Evolutionary conservation across 176 grass and related monocot genomes (phyloP).

Genomic region (Saccharum spontaneum): DNA sequence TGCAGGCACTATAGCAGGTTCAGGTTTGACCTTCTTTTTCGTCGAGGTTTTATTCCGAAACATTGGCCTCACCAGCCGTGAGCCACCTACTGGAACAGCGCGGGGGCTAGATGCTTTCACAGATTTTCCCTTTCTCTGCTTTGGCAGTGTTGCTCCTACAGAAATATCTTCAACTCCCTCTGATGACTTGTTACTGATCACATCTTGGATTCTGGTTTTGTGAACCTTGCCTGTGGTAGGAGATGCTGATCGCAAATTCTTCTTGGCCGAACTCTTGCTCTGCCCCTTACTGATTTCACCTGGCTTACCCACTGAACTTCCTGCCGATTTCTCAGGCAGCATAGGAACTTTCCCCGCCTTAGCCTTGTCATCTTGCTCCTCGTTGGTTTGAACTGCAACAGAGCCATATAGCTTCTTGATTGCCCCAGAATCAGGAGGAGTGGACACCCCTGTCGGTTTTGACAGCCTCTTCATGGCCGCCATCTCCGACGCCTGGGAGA

Average conservation of each 20-base stretch:
- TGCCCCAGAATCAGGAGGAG: constrained; percentile 52
- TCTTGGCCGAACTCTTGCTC: constrained; percentile 41
- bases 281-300: constrained; percentile 24
- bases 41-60: constrained; percentile 63
- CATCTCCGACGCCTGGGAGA: constrained; percentile 98
- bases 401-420: constrained; percentile 72
- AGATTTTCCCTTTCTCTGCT: constrained; percentile 72
- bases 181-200: constrained; percentile 54
- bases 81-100: constrained; percentile 45
- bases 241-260: constrained; percentile 48
- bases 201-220: constrained; percentile 98
- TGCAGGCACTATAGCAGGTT: constrained; percentile 37
- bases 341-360: constrained; percentile 48
- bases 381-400: constrained; percentile 46
- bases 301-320: constrained; percentile 37
- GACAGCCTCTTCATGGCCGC: constrained; percentile 81
- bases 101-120: constrained; percentile 62
- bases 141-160: constrained; percentile 11
- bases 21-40: constrained; percentile 79
- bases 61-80: constrained; percentile 65
- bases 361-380: constrained; percentile 38
- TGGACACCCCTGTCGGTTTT: constrained; percentile 38
- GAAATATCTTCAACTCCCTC: constrained; percentile 39
- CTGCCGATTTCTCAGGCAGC: constrained; percentile 47
- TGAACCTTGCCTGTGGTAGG: constrained; percentile 44